phyloP scores from a whole-genome alignment of 257 asterid genomes.

The Primulina eburnea region DNA sequence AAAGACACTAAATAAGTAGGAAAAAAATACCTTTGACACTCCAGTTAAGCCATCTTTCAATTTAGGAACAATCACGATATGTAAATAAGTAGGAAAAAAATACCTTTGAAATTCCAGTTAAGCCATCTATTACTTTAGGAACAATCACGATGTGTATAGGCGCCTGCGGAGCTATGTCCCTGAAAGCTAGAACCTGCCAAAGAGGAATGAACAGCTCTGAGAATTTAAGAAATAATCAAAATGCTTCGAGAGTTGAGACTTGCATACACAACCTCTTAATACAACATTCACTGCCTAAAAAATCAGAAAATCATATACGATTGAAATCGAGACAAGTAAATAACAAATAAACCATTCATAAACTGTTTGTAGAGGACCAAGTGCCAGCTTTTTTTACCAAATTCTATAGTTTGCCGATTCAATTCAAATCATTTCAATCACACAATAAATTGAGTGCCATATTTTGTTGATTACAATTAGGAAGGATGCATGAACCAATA shows the following conservation, averaged over 20 bases:
- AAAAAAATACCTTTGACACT: constrained; percentile 51
- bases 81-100: constrained; percentile 22
- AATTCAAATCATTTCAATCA: too few species aligned
- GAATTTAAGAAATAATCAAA: neutral
- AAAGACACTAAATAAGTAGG: neutral
- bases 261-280: neutral
- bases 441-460: too few species aligned
- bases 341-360: neutral
- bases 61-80: constrained; percentile 81
- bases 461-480: too few species aligned
- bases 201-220: neutral
- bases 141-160: constrained; percentile 78
- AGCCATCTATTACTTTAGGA: constrained; percentile 81
- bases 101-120: constrained; percentile 75
- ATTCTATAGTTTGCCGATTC: too few species aligned
- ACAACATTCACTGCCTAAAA: neutral
- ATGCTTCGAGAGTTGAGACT: neutral
- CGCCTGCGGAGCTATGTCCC: constrained; percentile 83
- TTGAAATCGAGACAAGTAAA: neutral
- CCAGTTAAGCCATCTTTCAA: constrained; percentile 76
- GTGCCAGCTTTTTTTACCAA: too few species aligned
- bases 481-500: too few species aligned
- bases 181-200: constrained; percentile 87
- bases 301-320: constrained; percentile 5
- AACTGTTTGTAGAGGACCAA: too few species aligned